A percentile compares a stretch with the other conserved stretches of the same genome.
phyloP scores from a whole-genome alignment of 1,284 basidiomycete species.

The Xerocomus minutiporus region DNA sequence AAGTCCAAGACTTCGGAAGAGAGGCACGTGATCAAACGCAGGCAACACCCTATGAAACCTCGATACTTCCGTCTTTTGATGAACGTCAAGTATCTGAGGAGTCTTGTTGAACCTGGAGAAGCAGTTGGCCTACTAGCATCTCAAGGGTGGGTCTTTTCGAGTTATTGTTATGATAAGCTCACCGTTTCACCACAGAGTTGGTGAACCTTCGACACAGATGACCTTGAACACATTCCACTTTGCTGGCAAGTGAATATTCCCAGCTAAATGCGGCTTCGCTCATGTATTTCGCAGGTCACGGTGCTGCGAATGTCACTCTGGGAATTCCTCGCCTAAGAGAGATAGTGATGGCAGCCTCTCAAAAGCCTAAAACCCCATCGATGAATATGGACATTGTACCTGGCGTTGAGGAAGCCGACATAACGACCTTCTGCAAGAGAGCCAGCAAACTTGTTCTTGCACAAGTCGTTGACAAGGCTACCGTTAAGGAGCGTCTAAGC shows the following conservation, averaged over 20 bases:
- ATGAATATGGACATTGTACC: constrained; percentile 82
- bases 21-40: constrained; percentile 39
- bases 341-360: constrained; percentile 98
- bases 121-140: constrained; percentile 97
- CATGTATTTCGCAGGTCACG: constrained; percentile 67
- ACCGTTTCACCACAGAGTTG: constrained; percentile 57
- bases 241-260: constrained; percentile 56
- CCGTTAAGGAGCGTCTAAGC: constrained; percentile 77
- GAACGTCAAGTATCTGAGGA: constrained; percentile 89
- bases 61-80: constrained; percentile 76
- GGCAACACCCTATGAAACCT: constrained; percentile 47
- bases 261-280: background rate
- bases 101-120: constrained; percentile 95
- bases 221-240: constrained; percentile 99
- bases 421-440: constrained; percentile 85
- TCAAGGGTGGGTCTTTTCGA: constrained; percentile 68
- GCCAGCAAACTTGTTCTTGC: constrained; percentile 85
- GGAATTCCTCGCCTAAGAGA: constrained; percentile 98
- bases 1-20: constrained; percentile 50
- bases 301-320: constrained; percentile 97
- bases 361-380: constrained; percentile 96
- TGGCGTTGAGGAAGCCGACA: constrained; percentile 51
- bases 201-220: constrained; percentile 99
- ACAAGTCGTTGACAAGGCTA: constrained; percentile 83
- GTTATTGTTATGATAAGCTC: background rate